Evolutionary conservation across 108 stramenopile species (phyloP).

Genomic region (Cylindrotheca closterium): DNA sequence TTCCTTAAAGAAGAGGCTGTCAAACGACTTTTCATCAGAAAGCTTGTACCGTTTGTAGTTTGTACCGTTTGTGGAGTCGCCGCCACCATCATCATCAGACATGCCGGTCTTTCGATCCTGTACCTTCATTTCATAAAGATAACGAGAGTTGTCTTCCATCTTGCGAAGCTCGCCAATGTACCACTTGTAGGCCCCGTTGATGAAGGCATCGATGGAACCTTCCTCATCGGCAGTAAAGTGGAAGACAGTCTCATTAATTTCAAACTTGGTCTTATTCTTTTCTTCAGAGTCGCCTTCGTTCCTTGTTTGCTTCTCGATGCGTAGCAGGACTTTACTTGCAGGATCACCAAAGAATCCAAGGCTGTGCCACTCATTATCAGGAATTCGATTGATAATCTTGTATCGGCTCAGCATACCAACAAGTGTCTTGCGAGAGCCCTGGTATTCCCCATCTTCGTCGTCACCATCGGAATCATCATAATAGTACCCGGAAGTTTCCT

Average conservation of each 20-base stretch:
- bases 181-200: slow-evolving; percentile 50
- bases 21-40: slow-evolving; percentile 75
- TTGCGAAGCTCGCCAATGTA: slow-evolving; percentile 40
- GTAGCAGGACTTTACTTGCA: slow-evolving; percentile 2
- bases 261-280: slow-evolving; percentile 4
- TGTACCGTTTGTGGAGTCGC: slow-evolving; percentile 25
- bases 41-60: slow-evolving; percentile 68
- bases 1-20: slow-evolving; percentile 70
- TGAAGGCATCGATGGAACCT: slow-evolving; percentile 46
- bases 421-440: slow-evolving; percentile 16
- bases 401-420: slow-evolving; percentile 36
- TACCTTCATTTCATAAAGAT: slow-evolving; percentile 51
- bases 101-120: slow-evolving; percentile 15
- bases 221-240: slow-evolving; percentile 28
- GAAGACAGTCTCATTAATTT: slow-evolving; percentile 10
- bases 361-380: slow-evolving; percentile 33
- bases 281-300: slow-evolving; percentile 10
- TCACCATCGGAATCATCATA: slow-evolving; percentile 29
- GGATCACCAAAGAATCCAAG: slow-evolving; percentile 30
- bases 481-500: slow-evolving; percentile 2
- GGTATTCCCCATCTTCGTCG: slow-evolving; percentile 12
- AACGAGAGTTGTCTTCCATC: slow-evolving; percentile 48
- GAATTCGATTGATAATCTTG: slow-evolving; percentile 31
- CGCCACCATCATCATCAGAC: slow-evolving; percentile 21
- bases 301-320: slow-evolving; percentile 19